Conservation (phyloP, 495 filamentous ascomycete species). For the Xylaria telfairii region DNA sequence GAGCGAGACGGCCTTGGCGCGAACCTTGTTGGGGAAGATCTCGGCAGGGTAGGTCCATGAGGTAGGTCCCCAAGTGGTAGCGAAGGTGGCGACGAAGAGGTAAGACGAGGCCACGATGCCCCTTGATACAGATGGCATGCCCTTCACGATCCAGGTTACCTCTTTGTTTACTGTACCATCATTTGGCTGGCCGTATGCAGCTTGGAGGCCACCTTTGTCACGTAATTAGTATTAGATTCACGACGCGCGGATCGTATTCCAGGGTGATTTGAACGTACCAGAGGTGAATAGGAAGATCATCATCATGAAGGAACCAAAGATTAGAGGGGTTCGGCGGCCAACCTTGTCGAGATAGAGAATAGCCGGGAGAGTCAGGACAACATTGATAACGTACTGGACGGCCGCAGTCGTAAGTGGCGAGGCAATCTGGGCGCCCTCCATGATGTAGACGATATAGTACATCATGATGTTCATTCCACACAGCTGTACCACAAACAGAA, state of each 20-base stretch:
- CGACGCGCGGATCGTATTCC: neutral
- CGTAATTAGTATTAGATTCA: neutral
- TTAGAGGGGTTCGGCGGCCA: conserved; percentile 75
- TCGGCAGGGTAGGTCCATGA: conserved; percentile 85
- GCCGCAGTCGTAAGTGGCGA: conserved; percentile 72
- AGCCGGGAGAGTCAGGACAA: conserved; percentile 71
- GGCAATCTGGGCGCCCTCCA: conserved; percentile 69
- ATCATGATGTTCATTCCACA: conserved; percentile 81
- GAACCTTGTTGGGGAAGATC: conserved; percentile 75
- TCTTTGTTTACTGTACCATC: conserved; percentile 44
- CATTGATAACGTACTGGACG: conserved; percentile 82
- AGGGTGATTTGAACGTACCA: conserved; percentile 57
- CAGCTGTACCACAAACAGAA: conserved; percentile 50
- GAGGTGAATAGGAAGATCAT: conserved; percentile 74
- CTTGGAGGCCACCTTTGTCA: conserved; percentile 59
- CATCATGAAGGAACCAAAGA: conserved; percentile 79
- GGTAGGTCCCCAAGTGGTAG: conserved; percentile 78
- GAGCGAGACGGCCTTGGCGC: conserved; percentile 69
- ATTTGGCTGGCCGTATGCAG: conserved; percentile 61
- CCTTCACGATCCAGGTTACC: conserved; percentile 63
- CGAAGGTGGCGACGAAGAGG: conserved; percentile 77
- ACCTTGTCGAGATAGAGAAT: conserved; percentile 79
- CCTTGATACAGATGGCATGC: conserved; percentile 54
- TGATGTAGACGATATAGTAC: conserved; percentile 79
- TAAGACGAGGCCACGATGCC: conserved; percentile 74